These are phyloP conservation scores for Agarophyton chilense DNA, from an alignment of 23 red algal genomes.

Conservation along the genomic window DNA sequence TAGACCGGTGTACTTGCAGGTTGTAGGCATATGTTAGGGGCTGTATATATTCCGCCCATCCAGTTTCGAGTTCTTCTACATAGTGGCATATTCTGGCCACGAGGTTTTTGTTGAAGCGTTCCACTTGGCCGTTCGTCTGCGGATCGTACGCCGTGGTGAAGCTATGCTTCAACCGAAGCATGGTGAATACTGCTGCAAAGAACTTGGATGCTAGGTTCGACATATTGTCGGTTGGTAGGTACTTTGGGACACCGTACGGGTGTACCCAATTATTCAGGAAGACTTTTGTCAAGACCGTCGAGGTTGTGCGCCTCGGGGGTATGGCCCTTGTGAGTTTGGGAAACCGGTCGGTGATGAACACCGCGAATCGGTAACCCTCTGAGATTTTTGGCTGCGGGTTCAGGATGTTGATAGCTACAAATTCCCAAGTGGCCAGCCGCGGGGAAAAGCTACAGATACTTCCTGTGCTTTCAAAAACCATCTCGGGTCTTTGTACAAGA, in stretches of 20 bases:
- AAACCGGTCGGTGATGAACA: constrained; percentile 19
- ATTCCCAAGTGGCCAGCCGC: background rate
- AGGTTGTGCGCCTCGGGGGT: background rate
- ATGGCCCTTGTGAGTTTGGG: background rate
- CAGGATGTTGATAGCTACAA: constrained; percentile 2
- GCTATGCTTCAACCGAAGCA: too few species aligned
- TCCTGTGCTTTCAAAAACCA: background rate
- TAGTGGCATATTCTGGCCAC: too few species aligned
- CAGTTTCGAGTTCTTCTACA: too few species aligned
- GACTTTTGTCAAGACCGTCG: too few species aligned
- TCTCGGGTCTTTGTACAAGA: background rate
- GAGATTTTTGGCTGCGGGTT: background rate
- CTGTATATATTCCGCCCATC: too few species aligned
- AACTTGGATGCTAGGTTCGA: constrained; percentile 20
- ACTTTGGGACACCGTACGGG: too few species aligned
- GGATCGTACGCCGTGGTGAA: too few species aligned
- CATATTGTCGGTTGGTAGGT: too few species aligned
- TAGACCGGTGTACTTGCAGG: constrained; percentile 25
- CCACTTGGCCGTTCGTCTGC: too few species aligned
- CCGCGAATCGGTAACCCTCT: background rate
- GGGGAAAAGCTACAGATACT: background rate
- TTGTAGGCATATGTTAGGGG: constrained; percentile 30
- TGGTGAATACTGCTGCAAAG: too few species aligned
- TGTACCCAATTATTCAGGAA: too few species aligned
- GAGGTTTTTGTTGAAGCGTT: too few species aligned